Conservation (phyloP, 306 rosid genomes). For the Lotus japonicus region DNA sequence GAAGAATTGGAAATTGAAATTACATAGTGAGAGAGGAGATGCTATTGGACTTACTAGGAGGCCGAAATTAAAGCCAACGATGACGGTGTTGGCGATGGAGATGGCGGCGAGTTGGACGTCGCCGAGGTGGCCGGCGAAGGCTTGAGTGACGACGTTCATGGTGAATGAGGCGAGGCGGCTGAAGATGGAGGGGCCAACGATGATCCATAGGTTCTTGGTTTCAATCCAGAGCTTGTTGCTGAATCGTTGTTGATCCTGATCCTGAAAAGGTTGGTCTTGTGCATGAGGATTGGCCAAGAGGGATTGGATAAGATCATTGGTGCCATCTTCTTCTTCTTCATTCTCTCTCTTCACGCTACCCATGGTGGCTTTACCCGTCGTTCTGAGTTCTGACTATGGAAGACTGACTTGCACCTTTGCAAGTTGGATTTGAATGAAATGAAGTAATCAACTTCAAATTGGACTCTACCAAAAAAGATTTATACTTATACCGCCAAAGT, state of each 20-base stretch:
- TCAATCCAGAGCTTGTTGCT: conserved; percentile 39
- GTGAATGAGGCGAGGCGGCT: conserved; percentile 50
- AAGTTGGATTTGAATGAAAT: too few relatives aligned
- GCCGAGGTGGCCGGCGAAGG: conserved; percentile 78
- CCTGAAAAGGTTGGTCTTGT: neutral
- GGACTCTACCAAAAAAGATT: neutral
- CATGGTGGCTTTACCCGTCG: neutral
- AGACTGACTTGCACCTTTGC: too few relatives aligned
- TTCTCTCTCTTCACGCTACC: neutral
- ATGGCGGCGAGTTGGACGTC: conserved; percentile 65
- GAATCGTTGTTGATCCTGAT: neutral
- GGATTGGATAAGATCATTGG: neutral
- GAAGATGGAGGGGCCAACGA: conserved; percentile 74
- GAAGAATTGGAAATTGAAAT: neutral
- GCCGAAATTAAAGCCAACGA: conserved; percentile 74
- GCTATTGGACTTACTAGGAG: conserved; percentile 46
- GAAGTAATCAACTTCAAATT: neutral
- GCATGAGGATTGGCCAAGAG: too few relatives aligned
- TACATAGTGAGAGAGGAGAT: too few relatives aligned
- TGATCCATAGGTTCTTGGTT: conserved; percentile 56
- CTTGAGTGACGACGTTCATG: conserved; percentile 73
- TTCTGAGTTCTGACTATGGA: neutral
- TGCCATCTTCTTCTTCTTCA: neutral
- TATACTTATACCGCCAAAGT: too few relatives aligned
- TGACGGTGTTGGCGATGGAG: conserved; percentile 57